phyloP scores from a whole-genome alignment of 192 early-diverging fungal species.

The Linnemannia exigua region DNA sequence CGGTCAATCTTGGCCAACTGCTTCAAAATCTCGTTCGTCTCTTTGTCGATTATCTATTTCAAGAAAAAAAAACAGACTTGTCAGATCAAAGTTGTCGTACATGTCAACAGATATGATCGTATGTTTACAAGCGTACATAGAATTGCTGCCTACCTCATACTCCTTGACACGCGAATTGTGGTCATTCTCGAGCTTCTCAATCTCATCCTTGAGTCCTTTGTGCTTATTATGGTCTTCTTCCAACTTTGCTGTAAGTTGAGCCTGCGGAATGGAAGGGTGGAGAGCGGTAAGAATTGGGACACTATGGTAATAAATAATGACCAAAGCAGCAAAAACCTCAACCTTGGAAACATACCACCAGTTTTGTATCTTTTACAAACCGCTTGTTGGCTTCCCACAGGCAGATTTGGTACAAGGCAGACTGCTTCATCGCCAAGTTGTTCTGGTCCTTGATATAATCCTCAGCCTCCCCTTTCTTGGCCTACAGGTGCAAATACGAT shows the following conservation, averaged over 20 bases:
- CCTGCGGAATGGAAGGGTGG: constrained; percentile 40
- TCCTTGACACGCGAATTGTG: constrained; percentile 71
- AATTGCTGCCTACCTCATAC: constrained; percentile 61
- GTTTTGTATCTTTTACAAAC: constrained; percentile 59
- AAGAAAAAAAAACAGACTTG: background rate
- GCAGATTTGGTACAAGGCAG: constrained; percentile 81
- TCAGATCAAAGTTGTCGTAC: background rate
- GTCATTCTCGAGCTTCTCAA: constrained; percentile 71
- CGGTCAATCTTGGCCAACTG: constrained; percentile 80
- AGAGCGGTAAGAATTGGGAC: background rate
- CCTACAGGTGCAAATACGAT: constrained; percentile 33
- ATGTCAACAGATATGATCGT: background rate
- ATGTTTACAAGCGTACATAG: background rate
- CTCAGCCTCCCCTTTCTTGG: constrained; percentile 86
- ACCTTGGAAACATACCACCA: constrained; percentile 50
- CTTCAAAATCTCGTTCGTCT: constrained; percentile 67
- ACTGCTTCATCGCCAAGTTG: constrained; percentile 78
- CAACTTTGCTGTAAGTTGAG: constrained; percentile 66
- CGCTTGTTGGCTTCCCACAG: constrained; percentile 72
- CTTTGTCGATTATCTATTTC: constrained; percentile 63
- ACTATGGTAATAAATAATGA: background rate
- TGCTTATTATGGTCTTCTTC: constrained; percentile 74
- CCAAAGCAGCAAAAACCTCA: background rate
- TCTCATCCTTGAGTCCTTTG: constrained; percentile 72
- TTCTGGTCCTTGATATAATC: constrained; percentile 87